Percentiles rank a stretch among this genome's conserved stretches.
phyloP scores from a whole-genome alignment of 306 rosid genomes.

The Dalbergia oliveri region DNA sequence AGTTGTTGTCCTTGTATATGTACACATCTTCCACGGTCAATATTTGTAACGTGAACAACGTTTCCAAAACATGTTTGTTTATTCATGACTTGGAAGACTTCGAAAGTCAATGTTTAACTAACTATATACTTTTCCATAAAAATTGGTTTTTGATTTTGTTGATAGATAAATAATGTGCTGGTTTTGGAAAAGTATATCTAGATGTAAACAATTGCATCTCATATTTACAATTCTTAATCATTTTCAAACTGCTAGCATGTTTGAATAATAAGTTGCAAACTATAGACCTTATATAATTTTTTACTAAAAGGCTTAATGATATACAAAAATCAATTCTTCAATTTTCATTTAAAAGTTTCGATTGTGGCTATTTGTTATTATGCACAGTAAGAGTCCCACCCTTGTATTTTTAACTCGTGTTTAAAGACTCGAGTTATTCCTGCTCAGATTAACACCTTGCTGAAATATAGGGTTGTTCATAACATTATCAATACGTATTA shows the following conservation, averaged over 20 bases:
- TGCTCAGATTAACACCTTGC: too few relatives aligned
- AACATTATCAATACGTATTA: too few relatives aligned
- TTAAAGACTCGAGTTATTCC: too few relatives aligned
- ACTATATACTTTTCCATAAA: not conserved
- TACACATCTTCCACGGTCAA: not conserved
- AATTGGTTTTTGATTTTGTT: not conserved
- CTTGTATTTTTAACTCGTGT: too few relatives aligned
- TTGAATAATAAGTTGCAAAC: too few relatives aligned
- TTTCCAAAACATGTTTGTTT: not conserved
- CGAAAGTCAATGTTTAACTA: slow-evolving; percentile 12
- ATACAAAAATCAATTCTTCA: too few relatives aligned
- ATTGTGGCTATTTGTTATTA: too few relatives aligned
- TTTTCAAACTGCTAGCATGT: not conserved
- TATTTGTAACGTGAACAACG: not conserved
- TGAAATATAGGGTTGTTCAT: too few relatives aligned
- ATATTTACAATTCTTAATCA: not conserved
- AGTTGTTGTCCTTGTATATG: not conserved
- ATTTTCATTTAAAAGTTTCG: too few relatives aligned
- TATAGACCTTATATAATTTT: too few relatives aligned
- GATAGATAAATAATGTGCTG: not conserved
- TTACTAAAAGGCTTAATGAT: too few relatives aligned
- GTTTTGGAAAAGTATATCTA: not conserved
- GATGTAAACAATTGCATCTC: not conserved
- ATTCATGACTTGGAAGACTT: not conserved
- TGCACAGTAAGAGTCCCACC: too few relatives aligned